These are phyloP conservation scores for Thymus mandschuricus DNA, from an alignment of 257 asterid species.

Conservation along the genomic window DNA sequence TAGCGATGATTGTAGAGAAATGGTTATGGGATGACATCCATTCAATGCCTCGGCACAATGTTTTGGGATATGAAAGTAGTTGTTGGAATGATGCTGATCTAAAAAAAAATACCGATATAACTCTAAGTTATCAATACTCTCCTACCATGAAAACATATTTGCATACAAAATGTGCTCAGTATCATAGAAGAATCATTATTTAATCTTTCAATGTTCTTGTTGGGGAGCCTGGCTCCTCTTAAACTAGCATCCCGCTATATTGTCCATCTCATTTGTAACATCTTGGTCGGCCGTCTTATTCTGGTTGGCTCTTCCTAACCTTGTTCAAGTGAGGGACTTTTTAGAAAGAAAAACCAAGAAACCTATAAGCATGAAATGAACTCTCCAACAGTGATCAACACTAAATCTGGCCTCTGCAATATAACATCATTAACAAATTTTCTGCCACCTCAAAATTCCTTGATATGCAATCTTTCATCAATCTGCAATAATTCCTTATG, in stretches of 20 bases:
- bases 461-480: conserved; percentile 35
- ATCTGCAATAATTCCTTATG: conserved; percentile 34
- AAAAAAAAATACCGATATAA: conserved; percentile 13
- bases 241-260: conserved; percentile 15
- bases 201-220: conserved; percentile 15
- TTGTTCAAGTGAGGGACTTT: conserved; percentile 16
- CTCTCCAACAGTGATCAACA: conserved; percentile 26
- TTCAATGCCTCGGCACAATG: neutral
- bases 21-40: neutral
- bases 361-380: conserved; percentile 20
- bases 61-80: neutral
- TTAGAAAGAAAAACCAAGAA: conserved; percentile 24
- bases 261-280: conserved; percentile 14
- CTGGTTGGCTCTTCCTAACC: conserved; percentile 18
- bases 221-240: conserved; percentile 12
- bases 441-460: conserved; percentile 24
- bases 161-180: neutral
- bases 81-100: neutral
- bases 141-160: neutral
- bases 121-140: conserved; percentile 20
- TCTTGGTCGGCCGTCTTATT: neutral
- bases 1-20: neutral
- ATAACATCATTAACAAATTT: conserved; percentile 26
- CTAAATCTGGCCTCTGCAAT: conserved; percentile 34
- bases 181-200: conserved; percentile 22